phyloP scores from a whole-genome alignment of 1,139 yeast genomes.

The Diutina neorugosa region DNA sequence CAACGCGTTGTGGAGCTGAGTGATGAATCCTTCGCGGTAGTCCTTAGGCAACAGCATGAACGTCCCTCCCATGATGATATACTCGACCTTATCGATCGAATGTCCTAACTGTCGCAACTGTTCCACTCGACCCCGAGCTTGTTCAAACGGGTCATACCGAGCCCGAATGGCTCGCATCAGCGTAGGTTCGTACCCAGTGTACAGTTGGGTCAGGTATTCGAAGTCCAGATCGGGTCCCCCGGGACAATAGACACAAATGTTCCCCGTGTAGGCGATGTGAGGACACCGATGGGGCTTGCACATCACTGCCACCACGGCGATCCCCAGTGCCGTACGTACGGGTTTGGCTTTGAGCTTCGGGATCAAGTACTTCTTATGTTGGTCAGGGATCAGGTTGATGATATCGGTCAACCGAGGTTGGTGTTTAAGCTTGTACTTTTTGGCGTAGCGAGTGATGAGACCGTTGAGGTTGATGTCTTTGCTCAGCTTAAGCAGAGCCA shows the following conservation, averaged over 20 bases:
- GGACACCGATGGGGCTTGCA: conserved; percentile 99
- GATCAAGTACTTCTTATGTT: conserved; percentile 76
- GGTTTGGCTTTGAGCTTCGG: conserved; percentile 97
- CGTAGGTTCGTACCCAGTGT: conserved; percentile 98
- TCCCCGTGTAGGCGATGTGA: conserved; percentile 97
- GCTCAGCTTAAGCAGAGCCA: conserved; percentile 59
- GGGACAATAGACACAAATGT: conserved; percentile 97
- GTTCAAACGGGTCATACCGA: conserved; percentile 96
- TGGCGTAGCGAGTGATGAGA: conserved; percentile 71
- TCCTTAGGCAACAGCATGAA: conserved; percentile 90
- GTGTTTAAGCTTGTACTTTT: conserved; percentile 79
- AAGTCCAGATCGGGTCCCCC: conserved; percentile 99
- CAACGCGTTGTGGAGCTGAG: conserved; percentile 85
- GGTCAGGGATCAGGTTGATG: conserved; percentile 92
- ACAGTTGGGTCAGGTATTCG: conserved; percentile 95
- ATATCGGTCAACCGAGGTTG: conserved; percentile 95
- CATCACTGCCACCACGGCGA: conserved; percentile 98
- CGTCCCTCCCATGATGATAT: conserved; percentile 98
- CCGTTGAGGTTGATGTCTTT: conserved; percentile 88
- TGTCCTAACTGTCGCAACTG: conserved; percentile 93
- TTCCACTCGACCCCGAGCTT: conserved; percentile 95
- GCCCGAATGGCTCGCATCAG: conserved; percentile 98
- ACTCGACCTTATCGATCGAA: conserved; percentile 93
- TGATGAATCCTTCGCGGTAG: conserved; percentile 80
- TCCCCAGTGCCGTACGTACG: conserved; percentile 95